Evolutionary conservation across 2,329 filamentous ascomycete genomes (phyloP).

Genomic region (Ophiostoma pallidulum): DNA sequence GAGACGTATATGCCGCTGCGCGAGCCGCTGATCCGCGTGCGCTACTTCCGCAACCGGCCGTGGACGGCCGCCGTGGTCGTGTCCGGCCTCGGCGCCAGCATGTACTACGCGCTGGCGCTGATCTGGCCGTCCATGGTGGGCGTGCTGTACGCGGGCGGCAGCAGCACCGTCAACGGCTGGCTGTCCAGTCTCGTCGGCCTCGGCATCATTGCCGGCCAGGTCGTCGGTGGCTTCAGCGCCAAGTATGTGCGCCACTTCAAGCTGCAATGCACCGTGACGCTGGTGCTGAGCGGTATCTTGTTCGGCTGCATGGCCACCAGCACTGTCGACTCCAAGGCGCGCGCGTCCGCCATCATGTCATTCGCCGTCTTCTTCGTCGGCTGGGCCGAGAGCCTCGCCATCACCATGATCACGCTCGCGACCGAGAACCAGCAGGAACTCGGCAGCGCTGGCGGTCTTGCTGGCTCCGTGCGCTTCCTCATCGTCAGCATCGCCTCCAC

Average conservation of each 20-base stretch:
- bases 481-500: constrained; percentile 26
- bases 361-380: constrained; percentile 28
- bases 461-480: constrained; percentile 28
- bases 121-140: constrained; percentile 28
- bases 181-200: constrained; percentile 22
- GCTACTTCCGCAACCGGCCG: constrained; percentile 25
- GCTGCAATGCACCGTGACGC: constrained; percentile 24
- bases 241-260: constrained; percentile 24
- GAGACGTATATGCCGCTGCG: constrained; percentile 15
- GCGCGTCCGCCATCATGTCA: constrained; percentile 22
- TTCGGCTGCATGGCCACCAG: constrained; percentile 24
- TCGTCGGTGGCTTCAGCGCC: constrained; percentile 20
- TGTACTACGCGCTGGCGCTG: constrained; percentile 30
- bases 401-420: constrained; percentile 26
- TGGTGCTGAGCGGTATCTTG: constrained; percentile 23
- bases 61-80: constrained; percentile 26
- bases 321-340: constrained; percentile 20
- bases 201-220: constrained; percentile 22
- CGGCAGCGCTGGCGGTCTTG: constrained; percentile 27
- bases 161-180: constrained; percentile 19
- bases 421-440: constrained; percentile 27
- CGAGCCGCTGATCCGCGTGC: constrained; percentile 29
- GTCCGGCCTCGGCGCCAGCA: constrained; percentile 26
- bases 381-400: constrained; percentile 27
- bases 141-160: constrained; percentile 22